Percentiles rank a stretch among this genome's conserved stretches.
These are phyloP conservation scores for Alternaria sp. DNA, from an alignment of 2,329 filamentous ascomycete species.

Conservation along the genomic window DNA sequence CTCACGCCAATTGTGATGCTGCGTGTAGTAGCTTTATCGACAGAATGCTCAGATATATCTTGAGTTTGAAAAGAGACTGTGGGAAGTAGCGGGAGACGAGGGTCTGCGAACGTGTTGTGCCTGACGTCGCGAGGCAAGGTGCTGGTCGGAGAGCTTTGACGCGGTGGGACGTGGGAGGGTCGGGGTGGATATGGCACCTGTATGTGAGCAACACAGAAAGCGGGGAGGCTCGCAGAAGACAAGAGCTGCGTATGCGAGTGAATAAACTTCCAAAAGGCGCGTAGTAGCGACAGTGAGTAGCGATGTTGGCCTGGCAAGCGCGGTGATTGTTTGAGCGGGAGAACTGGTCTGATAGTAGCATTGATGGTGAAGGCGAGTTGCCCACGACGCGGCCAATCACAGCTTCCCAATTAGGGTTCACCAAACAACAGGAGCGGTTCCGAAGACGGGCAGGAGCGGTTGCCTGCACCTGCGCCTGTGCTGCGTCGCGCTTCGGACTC, in stretches of 20 bases:
- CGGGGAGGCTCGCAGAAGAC: neutral
- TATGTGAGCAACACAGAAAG: constrained; percentile 4
- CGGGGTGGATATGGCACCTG: neutral
- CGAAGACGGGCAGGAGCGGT: neutral
- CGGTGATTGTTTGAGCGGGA: constrained; percentile 22
- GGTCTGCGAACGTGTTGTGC: neutral
- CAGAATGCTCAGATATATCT: neutral
- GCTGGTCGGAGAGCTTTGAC: constrained; percentile 5
- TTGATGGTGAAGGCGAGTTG: constrained; percentile 19
- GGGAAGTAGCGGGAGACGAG: neutral
- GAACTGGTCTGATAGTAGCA: constrained; percentile 16
- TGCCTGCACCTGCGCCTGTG: neutral
- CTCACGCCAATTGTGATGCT: neutral
- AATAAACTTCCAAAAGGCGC: constrained; percentile 18
- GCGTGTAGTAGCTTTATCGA: neutral
- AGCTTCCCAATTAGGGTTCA: neutral
- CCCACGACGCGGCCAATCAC: constrained; percentile 8
- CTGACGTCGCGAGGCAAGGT: neutral
- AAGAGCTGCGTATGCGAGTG: constrained; percentile 19
- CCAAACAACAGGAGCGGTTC: neutral
- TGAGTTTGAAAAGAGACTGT: neutral
- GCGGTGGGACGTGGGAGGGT: constrained; percentile 6
- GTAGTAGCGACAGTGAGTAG: constrained; percentile 18
- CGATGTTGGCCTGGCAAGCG: constrained; percentile 15
- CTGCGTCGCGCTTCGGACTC: neutral